These are phyloP conservation scores for Mucor piriformis DNA, from an alignment of 371 early-diverging fungal genomes.

Conservation along the genomic window DNA sequence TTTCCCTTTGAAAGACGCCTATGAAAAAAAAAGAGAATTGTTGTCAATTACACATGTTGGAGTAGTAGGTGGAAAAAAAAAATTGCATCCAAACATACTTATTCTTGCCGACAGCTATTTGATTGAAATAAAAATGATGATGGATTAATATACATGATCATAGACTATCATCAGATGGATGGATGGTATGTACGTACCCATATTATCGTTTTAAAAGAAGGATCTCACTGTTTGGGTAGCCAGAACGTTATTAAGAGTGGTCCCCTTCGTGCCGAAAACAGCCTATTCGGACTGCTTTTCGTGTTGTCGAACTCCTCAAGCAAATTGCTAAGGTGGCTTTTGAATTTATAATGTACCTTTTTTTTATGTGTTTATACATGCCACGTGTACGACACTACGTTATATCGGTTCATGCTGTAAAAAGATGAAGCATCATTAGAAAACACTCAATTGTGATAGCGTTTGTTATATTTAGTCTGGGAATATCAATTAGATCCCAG, in stretches of 20 bases:
- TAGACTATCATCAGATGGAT: constrained; percentile 17
- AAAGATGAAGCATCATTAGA: no score
- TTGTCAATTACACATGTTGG: neutral
- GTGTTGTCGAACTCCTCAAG: neutral
- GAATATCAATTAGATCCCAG: no score
- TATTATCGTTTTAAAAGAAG: constrained; percentile 44
- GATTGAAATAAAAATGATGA: constrained; percentile 14
- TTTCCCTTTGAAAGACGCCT: constrained; percentile 91
- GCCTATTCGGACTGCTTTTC: constrained; percentile 2
- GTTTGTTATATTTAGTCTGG: no score
- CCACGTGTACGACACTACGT: no score
- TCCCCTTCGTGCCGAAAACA: neutral
- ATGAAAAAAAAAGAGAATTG: constrained; percentile 15
- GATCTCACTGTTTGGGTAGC: constrained; percentile 14
- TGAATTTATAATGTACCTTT: neutral
- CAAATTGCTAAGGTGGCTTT: neutral
- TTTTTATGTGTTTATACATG: no score
- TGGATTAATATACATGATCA: neutral
- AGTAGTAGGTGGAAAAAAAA: neutral
- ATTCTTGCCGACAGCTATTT: constrained; percentile 42
- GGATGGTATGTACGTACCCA: constrained; percentile 40
- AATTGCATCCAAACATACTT: constrained; percentile 22
- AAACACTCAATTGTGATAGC: no score
- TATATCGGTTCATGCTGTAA: no score
- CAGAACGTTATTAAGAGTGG: constrained; percentile 3